Conservation (phyloP, 805 yeast genomes). For the Myxozyma geophila region DNA sequence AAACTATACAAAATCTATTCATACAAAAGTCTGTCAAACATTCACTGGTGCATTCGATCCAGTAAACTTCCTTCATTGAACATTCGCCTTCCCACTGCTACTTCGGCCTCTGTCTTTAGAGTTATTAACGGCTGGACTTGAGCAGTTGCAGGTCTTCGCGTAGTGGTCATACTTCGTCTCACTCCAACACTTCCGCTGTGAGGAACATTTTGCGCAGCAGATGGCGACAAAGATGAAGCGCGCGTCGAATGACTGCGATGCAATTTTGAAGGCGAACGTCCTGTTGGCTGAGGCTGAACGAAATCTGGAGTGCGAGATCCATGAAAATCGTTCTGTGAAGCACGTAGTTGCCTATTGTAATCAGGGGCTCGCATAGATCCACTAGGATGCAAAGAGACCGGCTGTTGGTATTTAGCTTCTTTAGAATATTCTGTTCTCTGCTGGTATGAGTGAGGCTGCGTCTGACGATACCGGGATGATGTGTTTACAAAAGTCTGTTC, state of each 20-base stretch:
- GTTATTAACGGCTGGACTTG: constrained; percentile 11
- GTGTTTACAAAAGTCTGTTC: not conserved
- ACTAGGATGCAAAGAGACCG: not conserved
- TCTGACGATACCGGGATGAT: not conserved
- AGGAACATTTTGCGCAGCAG: not conserved
- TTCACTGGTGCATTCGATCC: constrained; percentile 6
- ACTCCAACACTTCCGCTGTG: not conserved
- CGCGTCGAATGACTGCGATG: not conserved
- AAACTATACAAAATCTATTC: not conserved
- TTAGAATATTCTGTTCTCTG: not conserved
- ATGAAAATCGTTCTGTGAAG: too few species aligned
- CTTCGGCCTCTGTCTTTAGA: constrained; percentile 5
- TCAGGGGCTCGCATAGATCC: not conserved
- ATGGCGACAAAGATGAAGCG: not conserved
- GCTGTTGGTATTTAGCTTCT: not conserved
- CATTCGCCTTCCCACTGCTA: constrained; percentile 13
- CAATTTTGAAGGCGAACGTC: too few species aligned
- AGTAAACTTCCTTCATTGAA: constrained; percentile 25
- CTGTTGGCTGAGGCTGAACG: too few species aligned
- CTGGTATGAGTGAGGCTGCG: not conserved
- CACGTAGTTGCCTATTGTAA: not conserved
- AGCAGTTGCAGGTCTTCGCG: constrained; percentile 1
- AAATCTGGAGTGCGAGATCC: too few species aligned
- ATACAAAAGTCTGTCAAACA: not conserved
- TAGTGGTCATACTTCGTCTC: constrained; percentile 1